Percentiles rank a stretch among this genome's conserved stretches.
These are phyloP conservation scores for Lecanicillium sp. DNA, from an alignment of 2,329 filamentous ascomycete genomes.

Conservation along the genomic window DNA sequence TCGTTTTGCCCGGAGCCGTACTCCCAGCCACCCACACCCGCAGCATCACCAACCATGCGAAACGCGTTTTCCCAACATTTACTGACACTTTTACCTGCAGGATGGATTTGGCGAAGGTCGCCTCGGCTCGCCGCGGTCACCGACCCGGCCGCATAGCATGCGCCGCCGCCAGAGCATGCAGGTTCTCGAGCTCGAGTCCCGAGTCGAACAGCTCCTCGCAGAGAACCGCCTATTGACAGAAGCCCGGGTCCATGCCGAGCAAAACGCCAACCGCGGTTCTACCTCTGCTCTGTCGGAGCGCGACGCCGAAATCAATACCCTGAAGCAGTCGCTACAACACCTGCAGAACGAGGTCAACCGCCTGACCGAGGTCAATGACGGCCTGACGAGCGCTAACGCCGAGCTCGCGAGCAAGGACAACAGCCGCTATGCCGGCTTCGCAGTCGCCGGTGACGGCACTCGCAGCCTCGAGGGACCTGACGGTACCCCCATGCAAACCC, in stretches of 20 bases:
- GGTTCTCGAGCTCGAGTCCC: conserved; percentile 81
- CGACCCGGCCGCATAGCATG: conserved; percentile 90
- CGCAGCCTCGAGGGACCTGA: conserved; percentile 66
- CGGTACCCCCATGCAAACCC: conserved; percentile 52
- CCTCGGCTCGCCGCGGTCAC: conserved; percentile 80
- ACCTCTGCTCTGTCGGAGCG: conserved; percentile 70
- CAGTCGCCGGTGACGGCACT: conserved; percentile 56
- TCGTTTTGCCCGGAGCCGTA: not conserved
- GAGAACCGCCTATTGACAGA: conserved; percentile 79
- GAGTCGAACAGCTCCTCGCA: conserved; percentile 74
- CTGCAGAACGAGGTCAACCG: conserved; percentile 76
- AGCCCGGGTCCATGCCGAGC: conserved; percentile 64
- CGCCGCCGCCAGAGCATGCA: conserved; percentile 97
- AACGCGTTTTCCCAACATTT: not conserved
- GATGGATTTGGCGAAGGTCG: conserved; percentile 90
- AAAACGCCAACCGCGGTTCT: conserved; percentile 57
- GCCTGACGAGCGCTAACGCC: conserved; percentile 69
- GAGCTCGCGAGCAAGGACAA: conserved; percentile 71
- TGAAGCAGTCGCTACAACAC: conserved; percentile 72
- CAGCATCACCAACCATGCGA: not conserved
- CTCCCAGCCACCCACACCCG: conserved; percentile 5
- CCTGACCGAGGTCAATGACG: conserved; percentile 76
- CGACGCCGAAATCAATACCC: conserved; percentile 77
- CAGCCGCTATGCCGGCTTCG: conserved; percentile 61
- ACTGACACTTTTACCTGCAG: conserved; percentile 41